These are phyloP conservation scores for Platismatia glauca DNA, from an alignment of 495 filamentous ascomycete species.

Conservation along the genomic window DNA sequence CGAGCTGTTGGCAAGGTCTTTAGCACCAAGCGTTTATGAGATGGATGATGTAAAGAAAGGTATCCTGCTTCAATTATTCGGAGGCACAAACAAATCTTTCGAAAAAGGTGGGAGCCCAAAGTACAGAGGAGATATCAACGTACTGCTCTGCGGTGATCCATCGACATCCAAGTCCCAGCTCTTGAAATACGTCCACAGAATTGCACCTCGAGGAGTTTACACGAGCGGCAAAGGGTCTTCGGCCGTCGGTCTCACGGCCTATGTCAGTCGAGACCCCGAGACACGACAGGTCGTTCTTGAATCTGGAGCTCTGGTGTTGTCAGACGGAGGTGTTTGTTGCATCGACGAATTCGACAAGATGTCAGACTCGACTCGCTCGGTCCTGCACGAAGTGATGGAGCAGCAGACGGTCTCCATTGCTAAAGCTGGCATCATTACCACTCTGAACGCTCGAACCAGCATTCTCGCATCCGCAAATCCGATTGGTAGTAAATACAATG, in stretches of 20 bases:
- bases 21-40: constrained; percentile 93
- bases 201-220: constrained; percentile 93
- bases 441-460: constrained; percentile 85
- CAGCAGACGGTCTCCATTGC: constrained; percentile 98
- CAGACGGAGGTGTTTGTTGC: constrained; percentile 94
- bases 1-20: constrained; percentile 80
- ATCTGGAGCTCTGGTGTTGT: constrained; percentile 88
- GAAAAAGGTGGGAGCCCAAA: constrained; percentile 91
- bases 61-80: constrained; percentile 90
- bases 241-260: constrained; percentile 96
- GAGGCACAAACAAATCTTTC: constrained; percentile 97
- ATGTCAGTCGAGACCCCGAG: constrained; percentile 91
- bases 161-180: constrained; percentile 95
- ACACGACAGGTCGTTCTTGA: constrained; percentile 93
- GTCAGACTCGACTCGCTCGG: constrained; percentile 90
- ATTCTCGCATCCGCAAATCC: constrained; percentile 96
- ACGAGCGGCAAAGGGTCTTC: constrained; percentile 96
- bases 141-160: constrained; percentile 92
- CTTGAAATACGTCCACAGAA: constrained; percentile 90
- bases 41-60: constrained; percentile 99
- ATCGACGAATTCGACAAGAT: constrained; percentile 99
- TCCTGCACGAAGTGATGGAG: constrained; percentile 99
- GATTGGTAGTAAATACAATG: constrained; percentile 95
- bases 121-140: constrained; percentile 95
- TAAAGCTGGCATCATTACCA: constrained; percentile 98